Evolutionary conservation across 352 stramenopile genomes (phyloP), one percentile per base, ranked within the genome.

Genomic region (Pythium brassicae): DNA sequence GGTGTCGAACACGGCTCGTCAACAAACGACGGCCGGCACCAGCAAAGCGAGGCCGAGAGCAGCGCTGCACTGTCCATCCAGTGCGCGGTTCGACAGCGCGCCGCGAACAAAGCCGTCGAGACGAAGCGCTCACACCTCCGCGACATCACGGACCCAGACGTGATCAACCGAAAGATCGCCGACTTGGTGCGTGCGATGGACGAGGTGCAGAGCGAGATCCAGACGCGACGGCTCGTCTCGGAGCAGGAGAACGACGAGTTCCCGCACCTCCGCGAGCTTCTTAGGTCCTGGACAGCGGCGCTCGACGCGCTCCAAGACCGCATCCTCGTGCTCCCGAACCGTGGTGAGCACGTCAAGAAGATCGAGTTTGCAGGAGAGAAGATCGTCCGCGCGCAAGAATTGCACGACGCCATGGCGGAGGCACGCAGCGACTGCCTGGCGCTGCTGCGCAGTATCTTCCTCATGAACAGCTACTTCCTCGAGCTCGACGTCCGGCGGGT

Each of bases 401-500:
- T 83, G 8, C 74, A 84, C 35, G 71, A 87, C 35, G 55, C 62
- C 1, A 53, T 88, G 47, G 68, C 63, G 1, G 56, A 73, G 2
- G 65, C 70, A 27, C 65, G 67, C 3, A 71, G 60, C 17, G 69
- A 85, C n/a, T 85, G 76, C 42, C 22, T 87, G 20, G 46, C 65
- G 1, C 53, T 90, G 0, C 49, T 76, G 14, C 65, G 65, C 8
- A 66, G 60, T 27, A 78, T 88, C 40, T 57, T 77, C 23, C 42
- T 83, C n/a, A 77, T 82, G 52, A 81, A 86, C 59, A 71, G 61
- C 32, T 74, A 74, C 32, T 90, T 88, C 34, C 50, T 85, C 11
- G 69, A 82, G n/a, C 54, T 83, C 8, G 78, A 90, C 37, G 74
- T 80, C 4, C 29, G 52, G 11, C 67, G 74, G 5, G 57, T 90